Evolutionary conservation across 2,329 filamentous ascomycete genomes (phyloP), one percentile per base, ranked within the genome.

Genomic region (Pseudonectria buxi): DNA sequence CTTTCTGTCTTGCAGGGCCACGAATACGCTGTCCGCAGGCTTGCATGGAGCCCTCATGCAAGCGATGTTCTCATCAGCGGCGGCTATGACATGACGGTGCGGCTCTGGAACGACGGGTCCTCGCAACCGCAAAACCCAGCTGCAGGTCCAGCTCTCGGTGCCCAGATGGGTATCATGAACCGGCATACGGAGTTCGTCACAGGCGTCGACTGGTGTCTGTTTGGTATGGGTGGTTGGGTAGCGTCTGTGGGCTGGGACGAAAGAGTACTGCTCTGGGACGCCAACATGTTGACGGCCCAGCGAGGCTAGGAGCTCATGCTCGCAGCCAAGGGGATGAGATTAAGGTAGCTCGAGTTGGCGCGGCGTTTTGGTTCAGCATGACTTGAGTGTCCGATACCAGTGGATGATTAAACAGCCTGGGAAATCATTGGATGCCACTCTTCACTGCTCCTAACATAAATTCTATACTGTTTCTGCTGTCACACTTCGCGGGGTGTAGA

Each of bases 71-170:
- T 98, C 28, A 72, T 95, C 28, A 92, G 81, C 50, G 90, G 86
- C 2, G 92, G 88, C 56, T 98, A 98, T 61, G 92, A 98, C 63
- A 98, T 98, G 92, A 95, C 86, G 6, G 94, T 92, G 48, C 77
- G 92, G 24, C 71, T 95, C 32, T 98, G 92, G 92, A 87, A 81
- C 10, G 92, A 96, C 56, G 85, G 66, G 5, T 70, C 69, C 3
- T 58, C 59, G 45, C 64, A 56, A 30, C 59, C 54, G 35, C 63
- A 51, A 49, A 61, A 57, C 33, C 58, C 44, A 50, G 34, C 47
- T 10, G 53, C 53, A 24, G 56, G 62, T 0, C 59, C 67, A 1
- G 59, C 68, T 7, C 64, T 78, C 27, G 86, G 85, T 2, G 67
- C 72, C 15, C 81, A 95, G 61, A 65, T 95, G 50, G 89, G 88